These are phyloP conservation scores for Pyrus betulifolia DNA, from an alignment of 306 rosid genomes.

Conservation along the genomic window DNA sequence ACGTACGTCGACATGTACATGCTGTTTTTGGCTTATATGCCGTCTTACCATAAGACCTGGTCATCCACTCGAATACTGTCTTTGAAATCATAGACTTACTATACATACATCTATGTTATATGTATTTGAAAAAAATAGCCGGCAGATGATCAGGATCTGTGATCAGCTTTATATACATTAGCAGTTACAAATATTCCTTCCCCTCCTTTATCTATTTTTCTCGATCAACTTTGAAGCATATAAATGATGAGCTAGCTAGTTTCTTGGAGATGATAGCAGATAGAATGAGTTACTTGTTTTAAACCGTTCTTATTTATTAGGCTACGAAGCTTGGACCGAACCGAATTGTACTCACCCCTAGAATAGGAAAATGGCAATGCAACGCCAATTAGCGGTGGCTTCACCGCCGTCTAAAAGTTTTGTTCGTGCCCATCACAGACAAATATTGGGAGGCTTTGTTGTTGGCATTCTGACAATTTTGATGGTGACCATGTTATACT, in stretches of 20 bases:
- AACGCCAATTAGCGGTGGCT: background rate
- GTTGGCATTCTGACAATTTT: slow-evolving; percentile 40
- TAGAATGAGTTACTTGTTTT: background rate
- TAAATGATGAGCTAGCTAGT: background rate
- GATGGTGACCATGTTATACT: slow-evolving; percentile 23
- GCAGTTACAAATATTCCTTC: background rate
- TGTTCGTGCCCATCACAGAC: background rate
- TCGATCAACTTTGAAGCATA: background rate
- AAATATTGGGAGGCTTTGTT: slow-evolving; percentile 22
- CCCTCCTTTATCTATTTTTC: background rate
- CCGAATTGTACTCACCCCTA: background rate
- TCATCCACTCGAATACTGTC: background rate
- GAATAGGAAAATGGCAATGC: background rate
- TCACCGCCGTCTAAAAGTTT: background rate
- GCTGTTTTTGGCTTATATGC: slow-evolving; percentile 16
- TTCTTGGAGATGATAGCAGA: background rate
- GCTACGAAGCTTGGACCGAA: too few relatives aligned
- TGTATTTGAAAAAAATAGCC: background rate
- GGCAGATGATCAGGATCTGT: slow-evolving; percentile 1
- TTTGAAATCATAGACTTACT: background rate
- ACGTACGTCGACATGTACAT: background rate
- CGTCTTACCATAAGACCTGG: slow-evolving; percentile 19
- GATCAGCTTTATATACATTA: background rate
- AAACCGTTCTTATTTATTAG: too few relatives aligned
- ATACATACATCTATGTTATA: background rate